phyloP scores from a whole-genome alignment of 139 green algal genomes.

The Astrephomene gubernaculifera region DNA sequence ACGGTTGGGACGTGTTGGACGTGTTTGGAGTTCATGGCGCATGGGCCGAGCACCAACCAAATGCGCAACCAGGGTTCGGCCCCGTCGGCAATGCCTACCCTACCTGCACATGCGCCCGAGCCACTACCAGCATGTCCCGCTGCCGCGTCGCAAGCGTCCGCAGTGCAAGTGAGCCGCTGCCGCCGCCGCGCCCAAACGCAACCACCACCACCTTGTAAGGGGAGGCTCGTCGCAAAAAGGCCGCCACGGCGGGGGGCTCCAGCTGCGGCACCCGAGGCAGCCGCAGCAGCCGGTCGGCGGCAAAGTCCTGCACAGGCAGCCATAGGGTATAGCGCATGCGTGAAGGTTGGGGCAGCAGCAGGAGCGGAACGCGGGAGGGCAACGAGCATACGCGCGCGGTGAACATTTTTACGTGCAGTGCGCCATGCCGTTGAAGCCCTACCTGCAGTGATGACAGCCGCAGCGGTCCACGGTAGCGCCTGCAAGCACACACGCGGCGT shows the following conservation, averaged over 20 bases:
- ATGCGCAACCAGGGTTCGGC: not conserved
- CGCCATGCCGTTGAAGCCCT: too few species aligned
- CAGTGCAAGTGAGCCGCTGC: conserved; percentile 31
- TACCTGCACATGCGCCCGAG: conserved; percentile 20
- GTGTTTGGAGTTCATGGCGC: not conserved
- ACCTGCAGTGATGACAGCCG: conserved; percentile 6
- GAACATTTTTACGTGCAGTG: too few species aligned
- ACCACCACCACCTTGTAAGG: conserved; percentile 36
- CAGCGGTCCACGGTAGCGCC: conserved; percentile 9
- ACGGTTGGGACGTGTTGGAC: not conserved
- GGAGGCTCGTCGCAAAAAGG: conserved; percentile 3
- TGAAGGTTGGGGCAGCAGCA: not conserved
- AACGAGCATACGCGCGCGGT: too few species aligned
- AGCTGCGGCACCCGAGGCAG: conserved; percentile 23
- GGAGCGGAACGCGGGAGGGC: not conserved
- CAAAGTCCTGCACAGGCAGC: conserved; percentile 32
- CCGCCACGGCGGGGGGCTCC: not conserved
- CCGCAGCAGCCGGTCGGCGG: conserved; percentile 22
- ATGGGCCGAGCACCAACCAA: not conserved
- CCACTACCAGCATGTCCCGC: conserved; percentile 23
- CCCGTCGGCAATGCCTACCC: not conserved
- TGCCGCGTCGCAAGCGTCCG: not conserved
- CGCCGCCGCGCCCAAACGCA: conserved; percentile 22
- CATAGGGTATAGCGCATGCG: too few species aligned
- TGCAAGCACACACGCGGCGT: not conserved